Base-by-base conservation (phyloP, 148 eudicot species). In the Vaccinium darrowii region DNA sequence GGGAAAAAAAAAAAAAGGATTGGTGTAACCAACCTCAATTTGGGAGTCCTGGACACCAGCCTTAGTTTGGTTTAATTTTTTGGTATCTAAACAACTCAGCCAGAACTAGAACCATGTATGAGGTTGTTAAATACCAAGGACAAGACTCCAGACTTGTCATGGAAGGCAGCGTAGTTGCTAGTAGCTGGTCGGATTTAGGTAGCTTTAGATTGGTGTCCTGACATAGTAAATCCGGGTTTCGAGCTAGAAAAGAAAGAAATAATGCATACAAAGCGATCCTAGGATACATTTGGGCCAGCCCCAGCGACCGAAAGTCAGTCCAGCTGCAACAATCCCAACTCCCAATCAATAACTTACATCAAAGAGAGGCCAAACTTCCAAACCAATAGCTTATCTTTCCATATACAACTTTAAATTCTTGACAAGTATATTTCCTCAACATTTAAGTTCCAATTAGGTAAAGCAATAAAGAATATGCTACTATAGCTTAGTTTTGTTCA, bases 261-360 rank as follows among this genome's bases (percentile, higher is more conserved):
- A 69, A 16, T 69, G 74, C 18, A 30, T 30, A 69, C n/a, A 62
- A 53, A 63, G 3, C 18, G 33, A 69, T 69, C 74, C 30, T 10
- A 27, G 18, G 36, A 69, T 11, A 14, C 74, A 69, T 69, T 69
- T 27, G 43, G 19, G 43, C 43, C 18, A 69, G 74, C 74, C 74
- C 74, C 39, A 69, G 18, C 3, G 13, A 27, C 39, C 1, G 39
- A 30, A 62, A 33, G 15, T 71, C 23, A 51, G 47, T 30, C 18
- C 63, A 72, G 50, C 74, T 9, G 19, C 27, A 71, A 82, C 19
- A 71, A 23, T 30, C 47, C 39, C 11, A 51, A 49, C 43, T 62
- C 67, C 69, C 27, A 75, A 33, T 65, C 27, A 47, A 71, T 72
- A 30, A 53, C 52, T 51, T 49, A 72, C 47, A 54, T 82, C 84